Percentiles rank a stretch among this genome's conserved stretches.
These are phyloP conservation scores for Pythium brassicae DNA, from an alignment of 352 stramenopile genomes.

Conservation along the genomic window DNA sequence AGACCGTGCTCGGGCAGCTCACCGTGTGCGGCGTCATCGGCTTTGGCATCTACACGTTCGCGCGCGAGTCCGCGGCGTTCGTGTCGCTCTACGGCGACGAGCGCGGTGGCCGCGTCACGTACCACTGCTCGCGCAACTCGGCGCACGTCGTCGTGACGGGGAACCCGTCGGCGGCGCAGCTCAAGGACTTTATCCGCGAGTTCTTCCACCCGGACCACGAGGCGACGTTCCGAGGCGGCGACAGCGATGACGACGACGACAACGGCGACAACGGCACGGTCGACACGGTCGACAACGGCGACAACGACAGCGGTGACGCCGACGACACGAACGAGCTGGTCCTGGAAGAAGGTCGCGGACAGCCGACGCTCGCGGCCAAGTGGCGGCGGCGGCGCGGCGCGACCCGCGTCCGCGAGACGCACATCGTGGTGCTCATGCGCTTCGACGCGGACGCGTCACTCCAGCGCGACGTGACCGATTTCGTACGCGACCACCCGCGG, in stretches of 20 bases:
- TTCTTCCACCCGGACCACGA: conserved; percentile 88
- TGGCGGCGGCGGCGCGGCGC: conserved; percentile 49
- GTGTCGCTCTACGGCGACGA: conserved; percentile 74
- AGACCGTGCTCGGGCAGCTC: conserved; percentile 75
- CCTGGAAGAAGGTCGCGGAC: conserved; percentile 11
- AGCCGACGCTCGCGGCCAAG: conserved; percentile 16
- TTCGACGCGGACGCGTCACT: conserved; percentile 48
- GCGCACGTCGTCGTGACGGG: conserved; percentile 84
- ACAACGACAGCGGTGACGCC: neutral
- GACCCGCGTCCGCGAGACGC: conserved; percentile 60
- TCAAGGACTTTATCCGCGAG: conserved; percentile 85
- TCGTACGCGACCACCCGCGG: conserved; percentile 58
- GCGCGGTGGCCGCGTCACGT: conserved; percentile 46
- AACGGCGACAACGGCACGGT: neutral
- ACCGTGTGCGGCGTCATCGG: conserved; percentile 82
- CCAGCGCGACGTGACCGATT: conserved; percentile 61
- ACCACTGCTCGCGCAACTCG: conserved; percentile 62
- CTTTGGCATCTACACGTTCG: conserved; percentile 86
- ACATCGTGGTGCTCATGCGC: conserved; percentile 78
- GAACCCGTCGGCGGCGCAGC: conserved; percentile 71
- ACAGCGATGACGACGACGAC: conserved; percentile 10
- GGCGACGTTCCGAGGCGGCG: conserved; percentile 22
- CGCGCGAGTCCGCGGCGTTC: conserved; percentile 75
- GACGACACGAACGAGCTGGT: neutral
- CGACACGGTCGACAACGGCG: neutral